Base-by-base conservation (phyloP, 768 basidiomycete genomes). In the Serendipita sp. region DNA sequence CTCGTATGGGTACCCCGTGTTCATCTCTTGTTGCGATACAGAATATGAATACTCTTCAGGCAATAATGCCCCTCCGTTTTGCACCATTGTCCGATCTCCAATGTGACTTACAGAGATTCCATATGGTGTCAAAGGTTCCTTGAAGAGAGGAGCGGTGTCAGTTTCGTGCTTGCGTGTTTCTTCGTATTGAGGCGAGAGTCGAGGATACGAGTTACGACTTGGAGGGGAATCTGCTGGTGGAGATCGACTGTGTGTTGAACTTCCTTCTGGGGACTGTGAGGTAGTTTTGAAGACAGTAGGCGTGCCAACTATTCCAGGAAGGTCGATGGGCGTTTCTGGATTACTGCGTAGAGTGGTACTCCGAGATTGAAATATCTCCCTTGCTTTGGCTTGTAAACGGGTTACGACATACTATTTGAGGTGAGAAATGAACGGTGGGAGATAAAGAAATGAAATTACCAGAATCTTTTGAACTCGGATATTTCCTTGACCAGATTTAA, bases 21-120 rank as follows among this genome's bases (percentile, higher is more conserved):
- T 35, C 24, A 60, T 11, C 16, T 28, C 28, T 37, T 32, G 56
- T 34, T 60, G 56, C 48, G 18, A 34, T 8, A 18, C 48, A 24
- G 56, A 8, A 60, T 60, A 60, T 38, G 10, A 28, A 32, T 60
- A 60, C 18, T 60, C 56, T n/a, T 60, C 56, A n/a, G 30, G 56
- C 10, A 32, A 10, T 5, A 30, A 10, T 18, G 28, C 16, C 8
- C 16, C 24, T n/a, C 37, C 35, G 30, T 60, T 34, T 4, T 60
- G 56, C 41, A 41, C 13, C 41, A 41, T 41, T 13, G 41, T 41
- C 41, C 41, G 7, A 13, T 41, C 41, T 13, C 41, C 41, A 5
- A 41, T 13, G 5, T 41, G 41, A 41, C 7, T 13, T 13, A 41
- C 41, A 5, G 41, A 7, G 41, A 41, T 13, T 41, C 13, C 41